Evolutionary conservation across 2,329 filamentous ascomycete species (phyloP).

Genomic region (Harringtonia lauricola): DNA sequence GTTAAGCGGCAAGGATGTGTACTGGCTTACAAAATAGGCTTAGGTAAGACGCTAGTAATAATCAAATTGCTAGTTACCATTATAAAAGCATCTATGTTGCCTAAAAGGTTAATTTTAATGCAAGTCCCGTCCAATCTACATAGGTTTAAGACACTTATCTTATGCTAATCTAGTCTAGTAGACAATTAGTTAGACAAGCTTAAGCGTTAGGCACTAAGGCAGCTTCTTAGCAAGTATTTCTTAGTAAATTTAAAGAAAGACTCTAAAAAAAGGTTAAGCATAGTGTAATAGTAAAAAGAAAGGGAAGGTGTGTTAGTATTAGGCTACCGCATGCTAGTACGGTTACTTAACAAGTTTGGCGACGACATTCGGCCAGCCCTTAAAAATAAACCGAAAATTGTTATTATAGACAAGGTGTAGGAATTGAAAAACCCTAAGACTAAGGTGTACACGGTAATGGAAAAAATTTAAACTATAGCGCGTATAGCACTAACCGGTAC

Average conservation of each 20-base stretch:
- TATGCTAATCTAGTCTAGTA: constrained; percentile 66
- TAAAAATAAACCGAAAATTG: constrained; percentile 50
- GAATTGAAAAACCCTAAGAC: constrained; percentile 56
- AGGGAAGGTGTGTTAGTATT: constrained; percentile 61
- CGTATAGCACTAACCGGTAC: constrained; percentile 82
- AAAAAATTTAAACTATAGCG: constrained; percentile 51
- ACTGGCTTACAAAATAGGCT: too few relatives aligned
- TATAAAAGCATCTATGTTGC: constrained; percentile 50
- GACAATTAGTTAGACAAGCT: constrained; percentile 81
- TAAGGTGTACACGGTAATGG: constrained; percentile 39
- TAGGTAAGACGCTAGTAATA: too few relatives aligned
- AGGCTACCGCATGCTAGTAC: constrained; percentile 59
- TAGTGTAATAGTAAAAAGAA: constrained; percentile 47
- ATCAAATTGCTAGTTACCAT: constrained; percentile 65
- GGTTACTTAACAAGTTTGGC: constrained; percentile 17
- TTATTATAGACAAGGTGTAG: constrained; percentile 82
- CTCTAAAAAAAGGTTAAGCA: constrained; percentile 25
- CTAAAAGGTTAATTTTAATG: constrained; percentile 39
- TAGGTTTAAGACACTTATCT: constrained; percentile 52
- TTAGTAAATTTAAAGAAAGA: constrained; percentile 37
- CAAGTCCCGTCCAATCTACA: constrained; percentile 61
- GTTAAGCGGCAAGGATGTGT: too few relatives aligned
- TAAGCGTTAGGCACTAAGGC: constrained; percentile 50
- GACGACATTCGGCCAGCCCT: constrained; percentile 17
- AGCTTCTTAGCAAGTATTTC: constrained; percentile 42